These are phyloP conservation scores for Neurospora sp. DNA, from an alignment of 495 filamentous ascomycete genomes.

Conservation along the genomic window DNA sequence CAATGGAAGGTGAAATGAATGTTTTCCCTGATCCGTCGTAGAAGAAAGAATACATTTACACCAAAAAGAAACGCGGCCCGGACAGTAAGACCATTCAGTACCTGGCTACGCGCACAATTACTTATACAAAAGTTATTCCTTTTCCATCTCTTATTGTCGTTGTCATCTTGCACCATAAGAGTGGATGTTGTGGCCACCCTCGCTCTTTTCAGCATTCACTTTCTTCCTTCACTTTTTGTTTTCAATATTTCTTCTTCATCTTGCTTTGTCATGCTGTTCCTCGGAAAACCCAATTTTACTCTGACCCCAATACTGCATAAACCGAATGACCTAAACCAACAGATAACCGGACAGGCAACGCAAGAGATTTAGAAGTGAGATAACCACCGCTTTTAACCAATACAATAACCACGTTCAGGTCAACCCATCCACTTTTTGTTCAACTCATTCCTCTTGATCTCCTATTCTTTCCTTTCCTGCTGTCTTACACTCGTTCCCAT, in stretches of 20 bases:
- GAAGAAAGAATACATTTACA: not conserved
- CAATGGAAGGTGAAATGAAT: not conserved
- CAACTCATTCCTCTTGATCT: not conserved
- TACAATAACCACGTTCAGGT: not conserved
- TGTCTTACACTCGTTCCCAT: not conserved
- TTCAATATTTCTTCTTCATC: not conserved
- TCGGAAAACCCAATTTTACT: not conserved
- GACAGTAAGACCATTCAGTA: not conserved
- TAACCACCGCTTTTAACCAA: not conserved
- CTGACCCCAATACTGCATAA: not conserved
- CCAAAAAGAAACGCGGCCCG: not conserved
- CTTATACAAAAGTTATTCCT: not conserved
- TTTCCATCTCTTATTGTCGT: not conserved
- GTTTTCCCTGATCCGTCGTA: not conserved
- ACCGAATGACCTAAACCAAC: not conserved
- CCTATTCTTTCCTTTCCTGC: not conserved
- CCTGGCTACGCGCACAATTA: not conserved
- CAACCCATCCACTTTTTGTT: not conserved
- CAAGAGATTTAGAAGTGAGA: not conserved
- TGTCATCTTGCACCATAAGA: too few relatives aligned
- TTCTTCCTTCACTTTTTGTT: not conserved
- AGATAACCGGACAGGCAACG: not conserved
- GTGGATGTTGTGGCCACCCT: too few relatives aligned
- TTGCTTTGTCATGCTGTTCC: not conserved
- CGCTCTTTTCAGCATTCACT: too few relatives aligned